Percentiles rank a stretch among this genome's conserved stretches.
phyloP scores from a whole-genome alignment of 495 filamentous ascomycete species.

The Aeminium ludgeri region DNA sequence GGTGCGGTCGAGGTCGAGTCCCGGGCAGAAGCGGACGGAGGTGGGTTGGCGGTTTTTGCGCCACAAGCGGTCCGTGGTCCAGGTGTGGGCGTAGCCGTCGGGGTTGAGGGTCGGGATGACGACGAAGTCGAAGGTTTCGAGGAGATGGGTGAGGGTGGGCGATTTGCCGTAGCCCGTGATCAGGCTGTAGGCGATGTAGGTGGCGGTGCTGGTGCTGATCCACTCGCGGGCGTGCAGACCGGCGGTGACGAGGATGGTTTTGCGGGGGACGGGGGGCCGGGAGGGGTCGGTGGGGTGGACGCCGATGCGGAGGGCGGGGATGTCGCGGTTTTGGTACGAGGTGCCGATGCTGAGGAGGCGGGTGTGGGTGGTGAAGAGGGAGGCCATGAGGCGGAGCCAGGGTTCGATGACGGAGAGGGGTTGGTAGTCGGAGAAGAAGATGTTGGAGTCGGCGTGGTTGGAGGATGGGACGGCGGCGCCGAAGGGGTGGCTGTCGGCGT shows the following conservation, averaged over 20 bases:
- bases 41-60: conserved; percentile 86
- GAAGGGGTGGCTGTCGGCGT: conserved; percentile 17
- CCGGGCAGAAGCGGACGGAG: conserved; percentile 63
- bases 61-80: conserved; percentile 85
- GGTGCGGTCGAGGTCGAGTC: conserved; percentile 74
- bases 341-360: conserved; percentile 57
- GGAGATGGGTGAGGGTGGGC: conserved; percentile 49
- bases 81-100: conserved; percentile 87
- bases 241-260: conserved; percentile 69
- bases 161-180: conserved; percentile 63
- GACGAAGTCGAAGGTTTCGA: conserved; percentile 72
- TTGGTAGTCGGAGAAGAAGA: conserved; percentile 83
- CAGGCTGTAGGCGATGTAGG: conserved; percentile 74
- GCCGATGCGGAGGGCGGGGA: conserved; percentile 68
- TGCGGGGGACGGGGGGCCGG: conserved; percentile 31
- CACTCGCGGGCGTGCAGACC: conserved; percentile 88
- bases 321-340: conserved; percentile 73
- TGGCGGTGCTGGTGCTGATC: conserved; percentile 88
- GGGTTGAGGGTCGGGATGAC: conserved; percentile 82
- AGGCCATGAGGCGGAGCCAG: conserved; percentile 80
- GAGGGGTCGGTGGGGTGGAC: conserved; percentile 32
- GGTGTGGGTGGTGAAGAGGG: conserved; percentile 71
- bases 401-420: conserved; percentile 58
- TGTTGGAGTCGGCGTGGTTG: conserved; percentile 31
- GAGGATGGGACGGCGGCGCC: neutral